These are phyloP conservation scores for Thuja plicata DNA, from an alignment of 83 land plant species.

Conservation along the genomic window DNA sequence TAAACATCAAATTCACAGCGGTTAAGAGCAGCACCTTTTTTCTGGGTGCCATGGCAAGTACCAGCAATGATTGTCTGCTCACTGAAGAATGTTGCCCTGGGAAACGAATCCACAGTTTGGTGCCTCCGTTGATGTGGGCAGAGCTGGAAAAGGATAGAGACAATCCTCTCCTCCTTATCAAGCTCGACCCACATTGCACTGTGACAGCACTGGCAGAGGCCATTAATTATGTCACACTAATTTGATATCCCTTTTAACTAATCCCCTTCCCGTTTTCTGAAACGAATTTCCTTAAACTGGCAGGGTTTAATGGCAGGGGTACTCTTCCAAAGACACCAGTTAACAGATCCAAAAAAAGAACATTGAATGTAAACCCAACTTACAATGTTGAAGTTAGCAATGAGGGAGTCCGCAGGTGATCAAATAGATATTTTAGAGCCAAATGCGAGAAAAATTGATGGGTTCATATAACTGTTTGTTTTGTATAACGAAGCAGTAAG, in stretches of 20 bases:
- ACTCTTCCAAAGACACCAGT: not conserved
- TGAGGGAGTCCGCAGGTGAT: not conserved
- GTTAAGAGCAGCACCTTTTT: constrained; percentile 14
- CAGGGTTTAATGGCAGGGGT: not conserved
- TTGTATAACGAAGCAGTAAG: too few relatives aligned
- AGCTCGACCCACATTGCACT: not conserved
- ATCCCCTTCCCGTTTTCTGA: not conserved
- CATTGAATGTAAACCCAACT: not conserved
- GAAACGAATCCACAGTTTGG: not conserved
- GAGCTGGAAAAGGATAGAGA: not conserved
- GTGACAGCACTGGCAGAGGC: constrained; percentile 14
- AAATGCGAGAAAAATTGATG: not conserved
- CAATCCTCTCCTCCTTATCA: constrained; percentile 1
- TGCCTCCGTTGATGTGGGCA: not conserved
- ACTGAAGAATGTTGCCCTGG: not conserved
- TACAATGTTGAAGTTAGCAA: not conserved
- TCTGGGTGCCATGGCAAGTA: constrained; percentile 27
- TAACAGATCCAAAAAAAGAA: not conserved
- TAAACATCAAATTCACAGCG: not conserved
- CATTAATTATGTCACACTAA: not conserved
- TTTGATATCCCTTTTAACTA: not conserved
- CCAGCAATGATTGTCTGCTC: not conserved
- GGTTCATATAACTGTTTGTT: too few relatives aligned
- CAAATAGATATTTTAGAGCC: not conserved
- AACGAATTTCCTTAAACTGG: not conserved